Conservation (phyloP, 1,284 basidiomycete species). For the Ustilago trichophora region DNA sequence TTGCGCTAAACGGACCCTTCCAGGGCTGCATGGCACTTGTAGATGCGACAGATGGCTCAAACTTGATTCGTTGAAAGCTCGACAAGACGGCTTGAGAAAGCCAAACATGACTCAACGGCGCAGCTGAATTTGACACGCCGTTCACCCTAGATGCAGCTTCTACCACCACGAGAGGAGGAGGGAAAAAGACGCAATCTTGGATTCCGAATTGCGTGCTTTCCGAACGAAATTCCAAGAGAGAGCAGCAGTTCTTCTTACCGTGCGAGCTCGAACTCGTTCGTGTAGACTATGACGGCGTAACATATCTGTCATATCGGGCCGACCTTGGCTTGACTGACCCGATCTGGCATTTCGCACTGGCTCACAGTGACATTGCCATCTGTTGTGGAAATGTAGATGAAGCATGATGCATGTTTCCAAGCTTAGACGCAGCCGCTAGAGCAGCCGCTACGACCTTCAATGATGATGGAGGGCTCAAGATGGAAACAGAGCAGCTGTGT, state of each 20-base stretch:
- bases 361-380: background rate
- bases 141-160: too few relatives aligned
- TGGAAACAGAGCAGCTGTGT: too few relatives aligned
- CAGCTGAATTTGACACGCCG: too few relatives aligned
- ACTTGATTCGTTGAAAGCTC: conserved; percentile 8
- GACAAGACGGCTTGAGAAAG: too few relatives aligned
- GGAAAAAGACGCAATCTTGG: conserved; percentile 5
- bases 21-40: background rate
- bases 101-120: conserved; percentile 32
- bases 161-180: too few relatives aligned
- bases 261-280: background rate
- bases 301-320: background rate
- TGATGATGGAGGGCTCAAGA: too few relatives aligned
- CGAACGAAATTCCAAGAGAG: background rate
- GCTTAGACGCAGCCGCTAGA: too few relatives aligned
- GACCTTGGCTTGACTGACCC: conserved; percentile 4
- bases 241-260: conserved; percentile 11
- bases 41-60: background rate
- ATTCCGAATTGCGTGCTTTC: conserved; percentile 22
- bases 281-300: background rate
- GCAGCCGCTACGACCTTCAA: too few relatives aligned
- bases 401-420: too few relatives aligned
- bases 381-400: too few relatives aligned
- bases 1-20: conserved; percentile 1
- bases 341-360: background rate